phyloP scores from a whole-genome alignment of 2,329 filamentous ascomycete genomes.

The Aspergillus pseudoglaucus region DNA sequence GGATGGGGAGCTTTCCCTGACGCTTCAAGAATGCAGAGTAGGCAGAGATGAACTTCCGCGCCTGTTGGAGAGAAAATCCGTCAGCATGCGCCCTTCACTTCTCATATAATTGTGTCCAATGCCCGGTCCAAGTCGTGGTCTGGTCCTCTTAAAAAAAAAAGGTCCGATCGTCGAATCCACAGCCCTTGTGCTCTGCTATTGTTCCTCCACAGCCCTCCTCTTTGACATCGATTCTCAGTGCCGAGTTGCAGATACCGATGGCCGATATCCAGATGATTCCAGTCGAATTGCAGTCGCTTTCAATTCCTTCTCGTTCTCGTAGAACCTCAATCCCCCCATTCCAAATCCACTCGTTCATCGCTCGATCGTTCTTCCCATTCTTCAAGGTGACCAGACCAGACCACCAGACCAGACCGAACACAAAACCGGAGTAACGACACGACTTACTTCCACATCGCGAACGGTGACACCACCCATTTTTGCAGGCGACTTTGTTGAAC shows the following conservation, averaged over 20 bases:
- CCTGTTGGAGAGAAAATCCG: constrained; percentile 33
- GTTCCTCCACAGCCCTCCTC: no score
- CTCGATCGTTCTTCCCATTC: constrained; percentile 5
- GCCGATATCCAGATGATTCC: neutral
- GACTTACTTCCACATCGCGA: constrained; percentile 59
- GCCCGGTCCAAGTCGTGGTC: neutral
- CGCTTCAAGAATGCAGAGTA: constrained; percentile 66
- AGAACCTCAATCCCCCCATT: neutral
- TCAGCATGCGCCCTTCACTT: neutral
- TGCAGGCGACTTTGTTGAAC: constrained; percentile 35
- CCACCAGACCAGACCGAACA: neutral
- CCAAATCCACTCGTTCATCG: constrained; percentile 3
- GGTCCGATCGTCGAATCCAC: no score
- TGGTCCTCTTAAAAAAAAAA: neutral
- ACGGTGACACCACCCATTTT: constrained; percentile 63
- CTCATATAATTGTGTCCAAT: neutral
- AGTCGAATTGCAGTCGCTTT: neutral
- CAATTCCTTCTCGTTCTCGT: neutral
- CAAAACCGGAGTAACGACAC: constrained; percentile 2
- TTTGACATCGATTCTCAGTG: no score
- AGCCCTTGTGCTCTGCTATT: no score
- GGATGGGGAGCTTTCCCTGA: constrained; percentile 64
- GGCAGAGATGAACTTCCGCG: constrained; percentile 62
- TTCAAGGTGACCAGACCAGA: constrained; percentile 2
- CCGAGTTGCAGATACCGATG: no score